Percentiles rank a stretch among this genome's conserved stretches.
These are phyloP conservation scores for Silene conica DNA, from an alignment of 148 eudicot genomes.

Conservation along the genomic window DNA sequence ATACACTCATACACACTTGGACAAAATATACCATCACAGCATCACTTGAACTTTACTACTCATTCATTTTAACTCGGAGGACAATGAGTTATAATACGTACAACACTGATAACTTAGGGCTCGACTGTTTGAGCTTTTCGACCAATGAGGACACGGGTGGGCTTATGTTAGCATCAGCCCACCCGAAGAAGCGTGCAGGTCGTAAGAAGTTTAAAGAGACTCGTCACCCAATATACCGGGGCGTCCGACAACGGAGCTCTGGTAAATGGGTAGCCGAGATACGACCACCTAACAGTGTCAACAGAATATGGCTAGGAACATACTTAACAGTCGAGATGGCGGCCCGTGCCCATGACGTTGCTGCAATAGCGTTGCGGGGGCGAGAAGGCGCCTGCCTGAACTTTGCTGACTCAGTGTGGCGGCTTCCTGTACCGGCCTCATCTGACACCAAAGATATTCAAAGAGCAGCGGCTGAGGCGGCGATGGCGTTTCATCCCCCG, in stretches of 20 bases:
- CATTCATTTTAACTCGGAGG: too few species aligned
- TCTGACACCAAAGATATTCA: conserved; percentile 51
- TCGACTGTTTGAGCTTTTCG: conserved; percentile 13
- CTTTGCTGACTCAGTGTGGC: conserved; percentile 75
- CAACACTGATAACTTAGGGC: not conserved
- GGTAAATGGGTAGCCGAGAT: conserved; percentile 87
- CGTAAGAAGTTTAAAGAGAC: conserved; percentile 74
- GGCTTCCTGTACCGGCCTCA: conserved; percentile 48
- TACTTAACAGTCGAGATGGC: conserved; percentile 79
- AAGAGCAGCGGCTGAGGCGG: conserved; percentile 66
- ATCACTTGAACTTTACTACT: too few species aligned
- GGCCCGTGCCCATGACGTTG: conserved; percentile 83
- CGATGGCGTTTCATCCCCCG: conserved; percentile 28
- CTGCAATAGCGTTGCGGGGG: conserved; percentile 58
- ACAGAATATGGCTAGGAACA: conserved; percentile 79
- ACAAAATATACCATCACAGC: too few species aligned
- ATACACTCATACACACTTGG: too few species aligned
- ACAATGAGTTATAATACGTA: not conserved
- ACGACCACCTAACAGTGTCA: conserved; percentile 65
- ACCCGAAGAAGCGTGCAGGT: conserved; percentile 71
- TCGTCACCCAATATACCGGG: conserved; percentile 77
- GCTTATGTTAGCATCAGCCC: conserved; percentile 44
- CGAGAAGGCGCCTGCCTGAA: conserved; percentile 48
- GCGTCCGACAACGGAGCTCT: conserved; percentile 53
- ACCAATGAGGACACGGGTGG: conserved; percentile 31